Evolutionary conservation across 768 basidiomycete species (phyloP).

Genomic region (Aureoboletus auriporus): DNA sequence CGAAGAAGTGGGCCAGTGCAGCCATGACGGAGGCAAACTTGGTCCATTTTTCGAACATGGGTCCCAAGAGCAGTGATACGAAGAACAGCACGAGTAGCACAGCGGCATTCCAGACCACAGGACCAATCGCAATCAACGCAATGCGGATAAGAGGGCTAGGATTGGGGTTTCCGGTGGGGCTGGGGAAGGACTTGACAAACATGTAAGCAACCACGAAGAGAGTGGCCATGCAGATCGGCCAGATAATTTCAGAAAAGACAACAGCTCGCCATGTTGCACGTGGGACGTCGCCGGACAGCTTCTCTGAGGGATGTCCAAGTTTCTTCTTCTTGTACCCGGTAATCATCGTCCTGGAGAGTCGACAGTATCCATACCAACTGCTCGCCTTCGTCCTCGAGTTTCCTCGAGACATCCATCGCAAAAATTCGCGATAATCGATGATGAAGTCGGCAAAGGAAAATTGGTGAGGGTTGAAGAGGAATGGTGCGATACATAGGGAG

Average conservation of each 20-base stretch:
- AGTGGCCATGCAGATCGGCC: constrained; percentile 70
- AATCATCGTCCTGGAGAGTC: constrained; percentile 93
- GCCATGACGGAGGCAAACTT: constrained; percentile 94
- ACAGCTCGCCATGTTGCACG: constrained; percentile 86
- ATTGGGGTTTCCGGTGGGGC: constrained; percentile 50
- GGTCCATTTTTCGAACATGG: constrained; percentile 78
- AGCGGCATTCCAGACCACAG: constrained; percentile 92
- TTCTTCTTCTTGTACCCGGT: constrained; percentile 99
- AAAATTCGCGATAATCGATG: constrained; percentile 97
- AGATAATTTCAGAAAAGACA: constrained; percentile 77
- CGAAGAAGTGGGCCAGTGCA: constrained; percentile 78
- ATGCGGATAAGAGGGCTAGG: constrained; percentile 92
- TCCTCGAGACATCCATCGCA: constrained; percentile 99
- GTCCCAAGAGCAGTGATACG: constrained; percentile 87
- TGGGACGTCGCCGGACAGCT: constrained; percentile 90
- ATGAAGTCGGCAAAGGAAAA: constrained; percentile 97
- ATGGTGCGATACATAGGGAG: constrained; percentile 93
- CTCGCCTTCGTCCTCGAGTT: constrained; percentile 96
- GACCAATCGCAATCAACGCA: constrained; percentile 82
- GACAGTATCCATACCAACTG: constrained; percentile 99
- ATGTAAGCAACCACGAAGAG: constrained; percentile 84
- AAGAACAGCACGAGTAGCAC: constrained; percentile 85
- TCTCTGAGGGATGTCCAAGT: constrained; percentile 96
- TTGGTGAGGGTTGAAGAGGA: constrained; percentile 99
- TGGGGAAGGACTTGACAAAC: constrained; percentile 91